Evolutionary conservation across 805 yeast species (phyloP).

Genomic region (Yarrowia osloensis): DNA sequence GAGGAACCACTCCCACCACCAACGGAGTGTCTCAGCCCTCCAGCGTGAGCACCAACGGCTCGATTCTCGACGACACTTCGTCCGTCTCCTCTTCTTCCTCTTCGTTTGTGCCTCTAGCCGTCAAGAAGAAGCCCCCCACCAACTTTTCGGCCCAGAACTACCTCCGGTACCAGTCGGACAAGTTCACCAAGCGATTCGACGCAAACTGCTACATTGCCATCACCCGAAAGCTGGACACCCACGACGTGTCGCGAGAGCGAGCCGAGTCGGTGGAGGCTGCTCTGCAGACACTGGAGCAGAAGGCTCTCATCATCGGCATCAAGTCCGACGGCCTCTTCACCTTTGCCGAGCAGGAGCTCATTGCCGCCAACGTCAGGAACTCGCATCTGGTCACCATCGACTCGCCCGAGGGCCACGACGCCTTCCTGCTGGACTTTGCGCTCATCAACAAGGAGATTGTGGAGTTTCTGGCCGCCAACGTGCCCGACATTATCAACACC

Average conservation of each 20-base stretch:
- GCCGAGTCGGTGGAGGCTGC: slow-evolving; percentile 53
- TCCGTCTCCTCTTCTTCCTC: slow-evolving; percentile 33
- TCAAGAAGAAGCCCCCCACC: slow-evolving; percentile 47
- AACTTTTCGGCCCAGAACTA: slow-evolving; percentile 95
- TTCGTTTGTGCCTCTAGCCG: slow-evolving; percentile 14
- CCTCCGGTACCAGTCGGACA: slow-evolving; percentile 89
- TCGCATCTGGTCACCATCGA: slow-evolving; percentile 68
- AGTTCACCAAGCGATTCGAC: slow-evolving; percentile 86
- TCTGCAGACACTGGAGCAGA: slow-evolving; percentile 62
- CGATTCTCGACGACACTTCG: slow-evolving; percentile 25
- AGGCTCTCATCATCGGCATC: slow-evolving; percentile 84
- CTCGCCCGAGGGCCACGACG: slow-evolving; percentile 98
- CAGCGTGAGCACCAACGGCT: slow-evolving; percentile 15
- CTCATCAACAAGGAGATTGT: slow-evolving; percentile 71
- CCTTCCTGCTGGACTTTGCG: slow-evolving; percentile 86
- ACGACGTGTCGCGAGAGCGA: slow-evolving; percentile 84
- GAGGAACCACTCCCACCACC: not conserved
- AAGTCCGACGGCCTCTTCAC: slow-evolving; percentile 92
- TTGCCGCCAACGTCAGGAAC: slow-evolving; percentile 74
- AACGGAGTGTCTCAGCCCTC: not conserved
- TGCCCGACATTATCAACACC: slow-evolving; percentile 59
- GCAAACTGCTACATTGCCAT: slow-evolving; percentile 96
- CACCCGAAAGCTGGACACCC: slow-evolving; percentile 91
- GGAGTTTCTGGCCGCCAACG: slow-evolving; percentile 60
- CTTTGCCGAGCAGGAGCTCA: slow-evolving; percentile 81